Base-by-base conservation (phyloP, 768 basidiomycete genomes). In the Leccinum broughii region DNA sequence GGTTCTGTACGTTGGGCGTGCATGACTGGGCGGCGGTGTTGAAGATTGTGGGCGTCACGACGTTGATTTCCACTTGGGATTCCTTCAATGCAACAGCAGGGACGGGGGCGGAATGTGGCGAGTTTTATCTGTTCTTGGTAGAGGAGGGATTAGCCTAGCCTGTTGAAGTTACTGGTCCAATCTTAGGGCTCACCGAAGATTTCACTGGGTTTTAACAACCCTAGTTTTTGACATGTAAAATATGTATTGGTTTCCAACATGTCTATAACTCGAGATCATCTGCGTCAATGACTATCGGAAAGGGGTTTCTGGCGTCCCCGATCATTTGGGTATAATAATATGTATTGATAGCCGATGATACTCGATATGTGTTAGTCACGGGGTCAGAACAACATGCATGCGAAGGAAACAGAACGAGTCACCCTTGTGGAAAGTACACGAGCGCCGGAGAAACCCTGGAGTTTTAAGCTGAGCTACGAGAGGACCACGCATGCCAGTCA, bases 281-380 rank as follows among this genome's bases (percentile, higher is more conserved):
- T 15, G 9, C 17, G 9, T n/a, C 17, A 41, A 41, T n/a, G 17
- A 17, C 9, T 9, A 39, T 39, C 39, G 8, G 37, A 15, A 13
- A 15, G 37, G 39, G 86, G 20, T 76, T 75, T 64, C 80, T 84
- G 3, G 88, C 85, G 71, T 92, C 90, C 22, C 90, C 90, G 35
- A 93, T 85, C 51, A 92, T 76, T 71, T 88, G 85, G 2, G 89
- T 90, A 69, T 90, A 90, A 69, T 92, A 92, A 66, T 85, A 86
- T 1, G 87, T 81, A 44, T 87, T 74, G 51, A 92, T 85, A 3
- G 90, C 78, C 3, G 81, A 68, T 0, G 88, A 28, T 28, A 28
- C 28, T 6, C 86, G 74, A 69, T 92, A 92, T 7, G 81, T 86
- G 58, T 88, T 89, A 63, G 39, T 57, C 35, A 44, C 5, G 6